Evolutionary conservation across 139 green algal species (phyloP).

Genomic region (Chlamydomonas incerta): DNA sequence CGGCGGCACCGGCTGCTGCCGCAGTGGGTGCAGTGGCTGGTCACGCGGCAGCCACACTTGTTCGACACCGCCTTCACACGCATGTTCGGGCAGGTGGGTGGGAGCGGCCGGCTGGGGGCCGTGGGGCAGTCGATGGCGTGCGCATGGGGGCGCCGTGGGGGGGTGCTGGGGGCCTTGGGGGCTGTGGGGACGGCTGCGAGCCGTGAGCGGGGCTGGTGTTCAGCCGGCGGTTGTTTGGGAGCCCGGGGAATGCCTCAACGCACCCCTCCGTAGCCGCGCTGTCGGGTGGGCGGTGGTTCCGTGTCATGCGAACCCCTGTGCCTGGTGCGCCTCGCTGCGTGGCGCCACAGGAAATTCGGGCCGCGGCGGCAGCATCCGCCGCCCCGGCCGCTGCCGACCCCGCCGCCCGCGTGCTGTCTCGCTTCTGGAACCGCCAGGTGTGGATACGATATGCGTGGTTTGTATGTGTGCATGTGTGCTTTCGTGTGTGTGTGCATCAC

Average conservation of each 20-base stretch:
- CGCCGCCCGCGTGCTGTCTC: not conserved
- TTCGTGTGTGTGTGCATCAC: too few species aligned
- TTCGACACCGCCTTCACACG: conserved; percentile 78
- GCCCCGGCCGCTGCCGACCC: not conserved
- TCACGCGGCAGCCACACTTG: conserved; percentile 72
- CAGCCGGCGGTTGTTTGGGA: too few species aligned
- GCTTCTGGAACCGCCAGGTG: conserved; percentile 29
- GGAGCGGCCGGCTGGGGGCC: too few species aligned
- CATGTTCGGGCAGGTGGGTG: conserved; percentile 68
- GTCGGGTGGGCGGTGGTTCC: too few species aligned
- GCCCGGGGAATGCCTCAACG: too few species aligned
- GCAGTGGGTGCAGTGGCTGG: conserved; percentile 77
- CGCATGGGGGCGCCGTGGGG: too few species aligned
- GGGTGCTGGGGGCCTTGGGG: not conserved
- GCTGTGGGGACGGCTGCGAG: too few species aligned
- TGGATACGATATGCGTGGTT: not conserved
- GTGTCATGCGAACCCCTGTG: too few species aligned
- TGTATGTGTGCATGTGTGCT: too few species aligned
- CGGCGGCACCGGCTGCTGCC: conserved; percentile 72
- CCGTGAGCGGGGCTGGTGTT: too few species aligned
- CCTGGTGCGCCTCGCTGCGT: not conserved
- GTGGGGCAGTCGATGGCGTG: too few species aligned
- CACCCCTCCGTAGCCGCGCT: too few species aligned
- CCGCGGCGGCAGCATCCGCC: not conserved
- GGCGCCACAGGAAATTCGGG: conserved; percentile 4